Evolutionary conservation across 1,284 basidiomycete genomes (phyloP), one percentile per base, ranked within the genome.

Genomic region (Xerocomus minutiporus): DNA sequence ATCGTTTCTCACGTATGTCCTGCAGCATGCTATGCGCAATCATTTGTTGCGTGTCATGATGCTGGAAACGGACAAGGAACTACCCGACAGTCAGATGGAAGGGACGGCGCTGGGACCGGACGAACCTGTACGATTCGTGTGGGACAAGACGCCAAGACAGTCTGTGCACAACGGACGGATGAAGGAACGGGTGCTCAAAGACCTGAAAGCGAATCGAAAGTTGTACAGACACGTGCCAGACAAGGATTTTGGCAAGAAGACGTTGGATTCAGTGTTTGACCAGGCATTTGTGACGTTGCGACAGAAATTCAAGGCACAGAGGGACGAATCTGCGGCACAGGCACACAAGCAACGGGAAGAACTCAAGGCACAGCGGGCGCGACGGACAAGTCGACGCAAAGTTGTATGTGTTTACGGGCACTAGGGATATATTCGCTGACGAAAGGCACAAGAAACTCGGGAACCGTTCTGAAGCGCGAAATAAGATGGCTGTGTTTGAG

Each of bases 141-240:
- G 86, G 86, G 80, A 83, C 51, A 86, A 85, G 65, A 88, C 86
- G 1, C 73, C 77, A 8, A 85, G 80, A 55, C 84, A 88, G 59
- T 87, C 84, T 0, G 73, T 80, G 20, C 86, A 88, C 59, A 88
- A 88, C 54, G 71, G 73, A 6, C 75, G 77, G 7, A 88, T 88
- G 86, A 88, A 84, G 68, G 68, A 73, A 15, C 80, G 81, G 15
- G 64, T 88, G 12, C 62, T 88, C 25, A 70, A 70, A 5, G 83
- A 87, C 60, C 67, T 88, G 49, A 82, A 76, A 51, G 71, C 72
- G 8, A 79, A 79, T 34, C 76, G 79, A 12, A 71, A 68, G 25
- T 55, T 77, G 43, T 88, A 88, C 64, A 80, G 77, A 54, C 73
- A 83, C 53, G 83, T 88, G 2, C 70, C 81, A 0, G 77, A 79